A percentile compares a stretch with the other conserved stretches of the same genome.
phyloP scores from a whole-genome alignment of 108 stramenopile genomes.

The Cyclotella cryptica region DNA sequence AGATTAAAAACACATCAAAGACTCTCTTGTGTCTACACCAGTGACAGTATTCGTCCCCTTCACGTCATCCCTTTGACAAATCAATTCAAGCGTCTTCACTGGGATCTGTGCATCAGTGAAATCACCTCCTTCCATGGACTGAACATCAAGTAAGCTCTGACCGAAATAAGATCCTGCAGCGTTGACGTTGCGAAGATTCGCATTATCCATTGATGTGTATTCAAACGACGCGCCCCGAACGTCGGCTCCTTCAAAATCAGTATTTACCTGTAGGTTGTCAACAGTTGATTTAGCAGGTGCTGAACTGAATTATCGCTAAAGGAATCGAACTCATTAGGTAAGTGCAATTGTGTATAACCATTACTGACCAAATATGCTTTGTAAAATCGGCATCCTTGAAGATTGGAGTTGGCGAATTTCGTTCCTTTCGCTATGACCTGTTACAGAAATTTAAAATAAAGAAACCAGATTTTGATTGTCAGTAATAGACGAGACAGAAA shows the following conservation, averaged over 20 bases:
- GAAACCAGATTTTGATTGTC: background rate
- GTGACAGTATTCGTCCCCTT: slow-evolving; percentile 92
- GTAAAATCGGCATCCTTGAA: slow-evolving; percentile 88
- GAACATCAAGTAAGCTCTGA: slow-evolving; percentile 68
- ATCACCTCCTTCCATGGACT: slow-evolving; percentile 70
- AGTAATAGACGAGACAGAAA: too few relatives aligned
- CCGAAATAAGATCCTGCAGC: slow-evolving; percentile 83
- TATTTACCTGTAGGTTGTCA: slow-evolving; percentile 47
- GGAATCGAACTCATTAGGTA: background rate
- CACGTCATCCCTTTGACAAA: slow-evolving; percentile 82
- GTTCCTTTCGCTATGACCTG: slow-evolving; percentile 81
- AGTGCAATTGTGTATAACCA: background rate
- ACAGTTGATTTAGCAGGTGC: background rate
- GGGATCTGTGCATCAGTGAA: slow-evolving; percentile 90
- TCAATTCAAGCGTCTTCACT: slow-evolving; percentile 61
- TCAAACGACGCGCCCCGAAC: slow-evolving; percentile 82
- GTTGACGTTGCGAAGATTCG: slow-evolving; percentile 65
- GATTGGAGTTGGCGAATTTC: slow-evolving; percentile 72
- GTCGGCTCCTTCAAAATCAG: slow-evolving; percentile 81
- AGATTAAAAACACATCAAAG: slow-evolving; percentile 76
- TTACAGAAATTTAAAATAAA: background rate
- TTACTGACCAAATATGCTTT: slow-evolving; percentile 77
- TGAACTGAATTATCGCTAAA: too few relatives aligned
- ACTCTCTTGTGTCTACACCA: slow-evolving; percentile 92
- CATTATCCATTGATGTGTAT: slow-evolving; percentile 84